phyloP scores from a whole-genome alignment of 306 rosid species.

The Pyrus betulifolia region DNA sequence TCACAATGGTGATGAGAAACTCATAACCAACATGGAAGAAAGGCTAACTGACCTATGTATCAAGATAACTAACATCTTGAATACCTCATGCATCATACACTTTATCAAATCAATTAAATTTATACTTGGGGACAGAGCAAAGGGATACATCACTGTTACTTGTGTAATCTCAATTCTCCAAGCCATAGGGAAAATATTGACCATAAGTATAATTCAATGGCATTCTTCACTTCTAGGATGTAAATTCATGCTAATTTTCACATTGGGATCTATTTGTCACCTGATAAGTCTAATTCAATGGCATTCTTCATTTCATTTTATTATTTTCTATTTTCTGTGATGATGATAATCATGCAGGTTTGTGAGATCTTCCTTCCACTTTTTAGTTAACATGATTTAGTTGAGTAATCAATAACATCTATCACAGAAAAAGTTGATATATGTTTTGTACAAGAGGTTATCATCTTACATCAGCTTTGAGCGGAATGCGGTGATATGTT shows the following conservation, averaged over 20 bases:
- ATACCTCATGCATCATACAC: not conserved
- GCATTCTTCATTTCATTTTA: not conserved
- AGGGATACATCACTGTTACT: not conserved
- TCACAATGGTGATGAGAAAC: not conserved
- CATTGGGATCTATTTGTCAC: not conserved
- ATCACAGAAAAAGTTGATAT: not conserved
- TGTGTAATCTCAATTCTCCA: not conserved
- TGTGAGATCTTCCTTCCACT: not conserved
- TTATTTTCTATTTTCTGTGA: not conserved
- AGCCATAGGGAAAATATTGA: not conserved
- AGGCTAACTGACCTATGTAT: not conserved
- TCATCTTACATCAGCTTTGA: conserved; percentile 60
- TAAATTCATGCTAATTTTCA: not conserved
- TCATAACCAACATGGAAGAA: not conserved
- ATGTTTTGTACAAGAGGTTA: not conserved
- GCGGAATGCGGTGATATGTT: conserved; percentile 90
- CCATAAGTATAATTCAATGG: too few relatives aligned
- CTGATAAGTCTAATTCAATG: not conserved
- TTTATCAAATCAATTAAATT: not conserved
- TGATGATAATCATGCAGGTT: not conserved
- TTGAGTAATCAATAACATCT: not conserved
- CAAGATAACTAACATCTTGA: not conserved
- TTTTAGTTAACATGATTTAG: not conserved
- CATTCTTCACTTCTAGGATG: not conserved
- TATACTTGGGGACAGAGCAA: not conserved